Evolutionary conservation across 352 stramenopile genomes (phyloP).

Genomic region (Phytopythium montanum): DNA sequence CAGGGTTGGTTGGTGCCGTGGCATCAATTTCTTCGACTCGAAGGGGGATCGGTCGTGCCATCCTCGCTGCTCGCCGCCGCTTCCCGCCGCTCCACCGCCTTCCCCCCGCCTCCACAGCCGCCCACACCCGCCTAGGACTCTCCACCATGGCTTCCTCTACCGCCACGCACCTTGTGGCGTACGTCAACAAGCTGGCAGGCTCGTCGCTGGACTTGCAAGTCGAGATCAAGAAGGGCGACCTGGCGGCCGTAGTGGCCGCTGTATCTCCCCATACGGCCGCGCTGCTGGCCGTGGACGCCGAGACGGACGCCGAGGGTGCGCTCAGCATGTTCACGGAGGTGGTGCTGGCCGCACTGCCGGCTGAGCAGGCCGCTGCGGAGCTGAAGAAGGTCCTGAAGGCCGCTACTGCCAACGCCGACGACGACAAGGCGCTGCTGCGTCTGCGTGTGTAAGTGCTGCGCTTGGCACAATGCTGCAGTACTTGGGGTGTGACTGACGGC

Average conservation of each 20-base stretch:
- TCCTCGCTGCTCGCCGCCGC: not conserved
- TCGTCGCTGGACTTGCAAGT: slow-evolving; percentile 40
- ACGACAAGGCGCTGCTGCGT: slow-evolving; percentile 63
- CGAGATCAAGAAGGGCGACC: slow-evolving; percentile 69
- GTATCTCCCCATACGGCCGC: slow-evolving; percentile 47
- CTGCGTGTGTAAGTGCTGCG: slow-evolving; percentile 52
- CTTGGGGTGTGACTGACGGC: not conserved
- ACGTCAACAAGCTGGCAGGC: slow-evolving; percentile 78
- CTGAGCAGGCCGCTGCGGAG: slow-evolving; percentile 26
- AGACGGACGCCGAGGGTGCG: slow-evolving; percentile 74
- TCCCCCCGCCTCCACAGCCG: not conserved
- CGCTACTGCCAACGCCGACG: slow-evolving; percentile 31
- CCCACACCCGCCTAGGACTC: not conserved
- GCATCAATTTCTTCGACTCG: slow-evolving; percentile 4
- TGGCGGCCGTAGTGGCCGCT: slow-evolving; percentile 36
- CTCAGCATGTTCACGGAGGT: slow-evolving; percentile 72
- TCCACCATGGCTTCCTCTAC: slow-evolving; percentile 1
- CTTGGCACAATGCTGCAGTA: not conserved
- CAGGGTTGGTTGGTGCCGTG: slow-evolving; percentile 6
- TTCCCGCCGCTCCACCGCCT: not conserved
- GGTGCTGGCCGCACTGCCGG: slow-evolving; percentile 26
- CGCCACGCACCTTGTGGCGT: slow-evolving; percentile 63
- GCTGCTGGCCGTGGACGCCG: slow-evolving; percentile 60
- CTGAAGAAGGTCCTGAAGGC: slow-evolving; percentile 42
- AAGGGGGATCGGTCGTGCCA: not conserved